phyloP scores from a whole-genome alignment of 2,329 filamentous ascomycete species.

The Aspergillus phoenicis region DNA sequence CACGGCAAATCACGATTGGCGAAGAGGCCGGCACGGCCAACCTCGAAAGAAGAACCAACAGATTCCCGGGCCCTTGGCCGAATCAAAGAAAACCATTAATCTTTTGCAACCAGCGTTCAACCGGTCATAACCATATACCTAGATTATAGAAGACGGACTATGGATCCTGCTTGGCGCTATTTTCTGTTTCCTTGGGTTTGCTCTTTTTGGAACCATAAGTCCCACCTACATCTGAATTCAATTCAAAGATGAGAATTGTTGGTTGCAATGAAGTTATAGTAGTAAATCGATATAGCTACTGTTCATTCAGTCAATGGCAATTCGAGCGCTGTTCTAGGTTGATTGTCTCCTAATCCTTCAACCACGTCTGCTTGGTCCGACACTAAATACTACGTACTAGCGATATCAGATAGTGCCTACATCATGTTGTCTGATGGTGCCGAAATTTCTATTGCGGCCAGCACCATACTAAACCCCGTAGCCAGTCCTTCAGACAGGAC shows the following conservation, averaged over 20 bases:
- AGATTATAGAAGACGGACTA: background rate
- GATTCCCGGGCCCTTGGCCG: background rate
- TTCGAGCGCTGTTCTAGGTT: no score
- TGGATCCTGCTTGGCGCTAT: background rate
- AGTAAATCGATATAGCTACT: no score
- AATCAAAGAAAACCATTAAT: background rate
- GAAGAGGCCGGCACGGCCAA: constrained; percentile 13
- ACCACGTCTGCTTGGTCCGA: no score
- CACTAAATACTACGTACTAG: no score
- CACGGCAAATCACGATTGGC: constrained; percentile 1
- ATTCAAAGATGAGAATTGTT: background rate
- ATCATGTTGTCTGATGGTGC: no score
- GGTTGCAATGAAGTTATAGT: background rate
- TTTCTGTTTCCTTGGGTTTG: no score
- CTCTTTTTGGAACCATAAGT: background rate
- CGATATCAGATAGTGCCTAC: no score
- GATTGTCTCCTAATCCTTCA: no score
- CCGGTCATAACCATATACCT: background rate
- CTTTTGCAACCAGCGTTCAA: no score
- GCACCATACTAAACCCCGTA: no score
- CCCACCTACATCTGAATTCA: background rate
- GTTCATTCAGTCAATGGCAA: background rate
- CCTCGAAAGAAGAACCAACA: constrained; percentile 2
- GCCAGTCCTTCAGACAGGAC: no score
- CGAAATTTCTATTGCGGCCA: no score